Evolutionary conservation across 345 rosid genomes (phyloP), one percentile per base, ranked within the genome.

Genomic region (Excoecaria cochinchinensis): DNA sequence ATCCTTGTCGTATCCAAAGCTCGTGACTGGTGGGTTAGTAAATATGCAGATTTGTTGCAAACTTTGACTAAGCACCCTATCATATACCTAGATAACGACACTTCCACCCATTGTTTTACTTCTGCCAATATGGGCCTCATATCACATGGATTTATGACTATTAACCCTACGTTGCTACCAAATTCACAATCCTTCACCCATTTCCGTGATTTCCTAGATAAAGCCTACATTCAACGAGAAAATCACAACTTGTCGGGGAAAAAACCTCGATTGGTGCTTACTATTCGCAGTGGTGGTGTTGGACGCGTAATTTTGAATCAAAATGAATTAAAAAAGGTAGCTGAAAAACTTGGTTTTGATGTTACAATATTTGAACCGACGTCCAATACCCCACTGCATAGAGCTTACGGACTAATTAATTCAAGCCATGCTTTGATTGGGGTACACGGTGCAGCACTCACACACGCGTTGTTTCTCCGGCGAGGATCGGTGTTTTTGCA

Each of bases 361-460:
- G 93, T 87, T 4, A 61, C 72, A 6, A 15, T 48, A 44, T 87
- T 87, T 6, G 60, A 78, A 63, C 89, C 91, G 9, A 78, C 31
- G 31, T 3, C 47, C 9, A 44, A 8, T 44, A 84, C 84, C 1
- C 70, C 76, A 0, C 66, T 91, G 68, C 74, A 40, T 0, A 55
- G 84, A 63, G 82, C 87, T 0, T 88, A 85, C 77, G 76, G 66
- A 3, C 64, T 85, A 3, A 44, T 44, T 44, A 86, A 86, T 70
- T 84, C 90, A 5, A 85, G 90, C 52, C 90, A 89, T 8, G 88
- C 68, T 8, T 82, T 89, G 86, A 58, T 89, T 0, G 90, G 93
- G 46, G 88, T 91, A 44, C 96, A 89, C 12, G 91, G 93, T 6
- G 91, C 91, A 2, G 95, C 87, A 1, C 84, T 88, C 5, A 88